Evolutionary conservation across 164 flowering plant genomes (phyloP).

Genomic region (Warburgia ugandensis): DNA sequence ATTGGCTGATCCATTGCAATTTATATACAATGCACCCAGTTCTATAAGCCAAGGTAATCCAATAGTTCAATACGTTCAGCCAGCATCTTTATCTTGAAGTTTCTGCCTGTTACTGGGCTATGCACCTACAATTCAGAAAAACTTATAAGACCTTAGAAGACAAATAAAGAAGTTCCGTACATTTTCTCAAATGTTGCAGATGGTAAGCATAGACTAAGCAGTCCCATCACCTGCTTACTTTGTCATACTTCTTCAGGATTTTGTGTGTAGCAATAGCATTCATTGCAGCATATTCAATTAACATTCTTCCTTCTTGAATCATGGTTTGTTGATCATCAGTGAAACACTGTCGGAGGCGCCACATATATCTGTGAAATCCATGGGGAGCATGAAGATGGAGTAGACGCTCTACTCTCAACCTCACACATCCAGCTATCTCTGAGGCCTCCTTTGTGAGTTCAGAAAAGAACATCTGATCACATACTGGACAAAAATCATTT

Average conservation of each 20-base stretch:
- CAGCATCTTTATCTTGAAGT: slow-evolving; percentile 54
- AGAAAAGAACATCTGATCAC: slow-evolving; percentile 78
- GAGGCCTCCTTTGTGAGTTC: slow-evolving; percentile 77
- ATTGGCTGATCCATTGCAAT: slow-evolving; percentile 29
- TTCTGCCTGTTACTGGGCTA: slow-evolving; percentile 63
- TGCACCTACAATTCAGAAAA: slow-evolving; percentile 44
- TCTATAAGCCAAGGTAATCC: slow-evolving; percentile 90
- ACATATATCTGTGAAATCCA: slow-evolving; percentile 48
- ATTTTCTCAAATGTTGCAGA: not conserved
- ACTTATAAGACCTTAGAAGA: not conserved
- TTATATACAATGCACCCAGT: slow-evolving; percentile 71
- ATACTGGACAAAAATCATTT: slow-evolving; percentile 34
- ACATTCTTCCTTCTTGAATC: slow-evolving; percentile 47
- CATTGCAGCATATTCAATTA: slow-evolving; percentile 69
- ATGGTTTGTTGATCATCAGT: slow-evolving; percentile 33
- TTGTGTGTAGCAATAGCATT: slow-evolving; percentile 84
- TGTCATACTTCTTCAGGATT: slow-evolving; percentile 92
- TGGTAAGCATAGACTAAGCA: not conserved
- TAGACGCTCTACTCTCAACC: slow-evolving; percentile 58
- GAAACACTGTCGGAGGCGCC: slow-evolving; percentile 44
- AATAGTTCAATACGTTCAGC: slow-evolving; percentile 73
- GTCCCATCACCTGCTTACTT: slow-evolving; percentile 33
- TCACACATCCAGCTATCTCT: slow-evolving; percentile 68
- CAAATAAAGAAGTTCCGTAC: not conserved
- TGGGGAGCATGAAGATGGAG: slow-evolving; percentile 50